Conservation (phyloP, 148 eudicot genomes). For the Chenopodium berlandieri region DNA sequence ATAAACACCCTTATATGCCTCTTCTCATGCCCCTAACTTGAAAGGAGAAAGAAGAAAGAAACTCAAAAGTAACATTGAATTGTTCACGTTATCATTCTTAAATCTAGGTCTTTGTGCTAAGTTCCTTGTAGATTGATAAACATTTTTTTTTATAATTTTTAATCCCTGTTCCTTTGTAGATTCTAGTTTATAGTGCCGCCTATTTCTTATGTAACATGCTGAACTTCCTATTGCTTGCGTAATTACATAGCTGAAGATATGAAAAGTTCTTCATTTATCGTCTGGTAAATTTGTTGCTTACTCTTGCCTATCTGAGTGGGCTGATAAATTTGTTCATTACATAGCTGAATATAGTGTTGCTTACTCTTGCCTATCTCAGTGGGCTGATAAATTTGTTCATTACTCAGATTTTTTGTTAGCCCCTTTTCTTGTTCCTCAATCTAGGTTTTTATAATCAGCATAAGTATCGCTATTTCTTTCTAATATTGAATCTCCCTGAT, state of each 20-base stretch:
- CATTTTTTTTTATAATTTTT: neutral
- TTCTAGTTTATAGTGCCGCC: too few species aligned
- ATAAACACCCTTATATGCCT: neutral
- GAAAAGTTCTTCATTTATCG: neutral
- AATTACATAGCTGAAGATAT: too few species aligned
- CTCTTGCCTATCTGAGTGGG: too few species aligned
- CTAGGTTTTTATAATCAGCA: neutral
- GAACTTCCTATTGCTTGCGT: neutral
- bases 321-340: too few species aligned
- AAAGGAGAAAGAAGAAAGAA: neutral
- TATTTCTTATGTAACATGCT: neutral
- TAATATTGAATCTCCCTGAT: constrained; percentile 2
- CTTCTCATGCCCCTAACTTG: neutral
- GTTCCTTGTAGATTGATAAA: neutral
- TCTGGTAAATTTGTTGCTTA: neutral
- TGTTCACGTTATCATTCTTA: neutral
- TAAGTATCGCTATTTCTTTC: neutral
- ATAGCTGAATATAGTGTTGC: neutral
- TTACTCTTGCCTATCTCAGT: neutral
- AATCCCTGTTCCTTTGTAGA: too few species aligned
- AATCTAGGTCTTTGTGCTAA: neutral
- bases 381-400: neutral
- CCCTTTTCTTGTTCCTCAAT: neutral
- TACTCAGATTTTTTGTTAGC: neutral
- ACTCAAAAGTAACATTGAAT: neutral